phyloP scores from a whole-genome alignment of 352 stramenopile species.

The Phytophthora rubi region DNA sequence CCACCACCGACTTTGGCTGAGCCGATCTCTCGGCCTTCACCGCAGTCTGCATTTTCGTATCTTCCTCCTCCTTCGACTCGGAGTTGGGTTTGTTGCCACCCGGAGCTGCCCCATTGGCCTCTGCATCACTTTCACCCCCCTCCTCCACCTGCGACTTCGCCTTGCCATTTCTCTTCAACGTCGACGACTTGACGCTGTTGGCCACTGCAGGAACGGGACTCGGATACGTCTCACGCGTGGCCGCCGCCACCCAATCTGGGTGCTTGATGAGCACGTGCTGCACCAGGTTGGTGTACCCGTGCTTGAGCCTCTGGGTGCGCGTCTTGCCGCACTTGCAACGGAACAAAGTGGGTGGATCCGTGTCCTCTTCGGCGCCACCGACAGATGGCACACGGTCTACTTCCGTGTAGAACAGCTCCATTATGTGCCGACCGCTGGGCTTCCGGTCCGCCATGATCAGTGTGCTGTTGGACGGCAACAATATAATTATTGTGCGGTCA shows the following conservation, averaged over 20 bases:
- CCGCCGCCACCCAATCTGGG: constrained; percentile 54
- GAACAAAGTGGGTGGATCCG: constrained; percentile 38
- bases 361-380: constrained; percentile 2
- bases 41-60: neutral
- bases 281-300: constrained; percentile 71
- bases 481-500: constrained; percentile 1
- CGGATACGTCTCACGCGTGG: constrained; percentile 29
- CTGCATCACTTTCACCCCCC: neutral
- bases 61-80: constrained; percentile 8
- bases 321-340: constrained; percentile 72
- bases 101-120: neutral
- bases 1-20: constrained; percentile 2
- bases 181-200: constrained; percentile 24
- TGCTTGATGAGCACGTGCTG: constrained; percentile 75
- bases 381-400: constrained; percentile 6
- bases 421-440: constrained; percentile 51
- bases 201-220: constrained; percentile 22
- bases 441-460: constrained; percentile 29
- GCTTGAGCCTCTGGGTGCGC: constrained; percentile 53
- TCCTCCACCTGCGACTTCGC: neutral
- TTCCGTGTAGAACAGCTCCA: constrained; percentile 58
- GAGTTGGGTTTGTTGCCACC: constrained; percentile 1
- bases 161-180: constrained; percentile 18
- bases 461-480: constrained; percentile 1
- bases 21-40: neutral